Evolutionary conservation across 2,329 filamentous ascomycete species (phyloP).

Genomic region (Magnaporthiopsis incrustans): DNA sequence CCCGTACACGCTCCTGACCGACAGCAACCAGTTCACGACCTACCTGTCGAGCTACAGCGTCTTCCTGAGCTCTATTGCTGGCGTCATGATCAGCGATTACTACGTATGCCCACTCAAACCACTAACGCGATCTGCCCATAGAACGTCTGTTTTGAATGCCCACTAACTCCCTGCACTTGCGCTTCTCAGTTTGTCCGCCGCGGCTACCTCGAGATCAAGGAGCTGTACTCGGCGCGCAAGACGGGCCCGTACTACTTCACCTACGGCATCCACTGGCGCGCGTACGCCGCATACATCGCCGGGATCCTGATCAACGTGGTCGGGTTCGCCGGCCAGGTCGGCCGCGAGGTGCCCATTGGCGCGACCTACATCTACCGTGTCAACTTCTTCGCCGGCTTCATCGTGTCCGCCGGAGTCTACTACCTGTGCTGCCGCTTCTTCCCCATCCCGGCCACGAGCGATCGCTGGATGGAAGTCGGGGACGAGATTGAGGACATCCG

Average conservation of each 20-base stretch:
- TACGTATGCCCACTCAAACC: slow-evolving; percentile 36
- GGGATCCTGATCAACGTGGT: slow-evolving; percentile 89
- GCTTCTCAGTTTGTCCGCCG: slow-evolving; percentile 51
- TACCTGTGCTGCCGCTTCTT: slow-evolving; percentile 60
- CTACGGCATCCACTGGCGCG: slow-evolving; percentile 72
- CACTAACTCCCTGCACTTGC: neutral
- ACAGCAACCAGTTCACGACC: slow-evolving; percentile 77
- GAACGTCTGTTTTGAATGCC: neutral
- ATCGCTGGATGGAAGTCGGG: slow-evolving; percentile 70
- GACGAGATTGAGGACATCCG: slow-evolving; percentile 49
- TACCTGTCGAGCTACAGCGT: slow-evolving; percentile 90
- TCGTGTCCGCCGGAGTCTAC: slow-evolving; percentile 60
- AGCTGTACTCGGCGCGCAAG: slow-evolving; percentile 67
- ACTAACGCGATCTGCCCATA: no score
- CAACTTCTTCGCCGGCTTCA: slow-evolving; percentile 83
- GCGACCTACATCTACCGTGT: slow-evolving; percentile 83
- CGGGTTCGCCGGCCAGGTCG: slow-evolving; percentile 79
- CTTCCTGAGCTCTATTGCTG: slow-evolving; percentile 87
- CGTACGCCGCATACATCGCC: slow-evolving; percentile 71
- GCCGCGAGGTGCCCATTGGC: slow-evolving; percentile 60
- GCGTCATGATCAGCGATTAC: slow-evolving; percentile 86
- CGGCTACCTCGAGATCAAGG: slow-evolving; percentile 70
- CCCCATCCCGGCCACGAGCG: slow-evolving; percentile 67
- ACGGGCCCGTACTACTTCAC: slow-evolving; percentile 66
- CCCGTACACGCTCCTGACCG: slow-evolving; percentile 70